Evolutionary conservation across 805 yeast species (phyloP), one percentile per base, ranked within the genome.

Genomic region (Ogataea sp.): DNA sequence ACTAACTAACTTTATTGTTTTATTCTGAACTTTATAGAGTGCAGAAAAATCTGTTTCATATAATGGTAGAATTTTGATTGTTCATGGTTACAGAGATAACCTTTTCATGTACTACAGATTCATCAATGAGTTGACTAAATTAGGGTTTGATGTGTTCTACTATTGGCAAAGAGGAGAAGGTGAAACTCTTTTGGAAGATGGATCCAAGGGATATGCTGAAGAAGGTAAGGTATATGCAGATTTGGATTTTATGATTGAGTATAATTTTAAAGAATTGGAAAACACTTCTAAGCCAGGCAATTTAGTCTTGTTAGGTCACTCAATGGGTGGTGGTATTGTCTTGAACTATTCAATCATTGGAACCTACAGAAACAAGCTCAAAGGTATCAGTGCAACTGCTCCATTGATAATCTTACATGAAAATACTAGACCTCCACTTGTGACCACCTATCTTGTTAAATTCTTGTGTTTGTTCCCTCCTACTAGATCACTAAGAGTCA

Each of bases 91-190:
- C 56, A 71, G 76, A 15, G 94, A 83, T 48, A 68, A 67, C 40
- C 64, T 75, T 10, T 50, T 55, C 16, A 39, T 74, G 1, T 80
- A 78, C 50, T 57, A 64, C 27, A 71, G 73, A 38, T 50, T 73
- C 23, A 71, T 73, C 52, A 88, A 83, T 48, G 60, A 64, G 4
- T 53, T 82, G 40, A 61, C 72, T 2, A 50, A 52, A 18, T 42
- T 47, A 11, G 89, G 90, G 0, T 80, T 71, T 53, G 88, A 83
- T 49, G 65, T 73, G 0, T 81, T 78, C 53, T 73, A 73, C 51
- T 84, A 74, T 56, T 87, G 79, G 55, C 90, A 83, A 57, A 65
- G 89, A 52, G 94, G 93, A 1, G 75, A 86, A 8, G 89, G 89
- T 2, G 68, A 63, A 38, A 81, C 89, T 0, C 68, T 78, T 1